These are phyloP conservation scores for Citrus glauca DNA, from an alignment of 345 rosid genomes.

Conservation along the genomic window DNA sequence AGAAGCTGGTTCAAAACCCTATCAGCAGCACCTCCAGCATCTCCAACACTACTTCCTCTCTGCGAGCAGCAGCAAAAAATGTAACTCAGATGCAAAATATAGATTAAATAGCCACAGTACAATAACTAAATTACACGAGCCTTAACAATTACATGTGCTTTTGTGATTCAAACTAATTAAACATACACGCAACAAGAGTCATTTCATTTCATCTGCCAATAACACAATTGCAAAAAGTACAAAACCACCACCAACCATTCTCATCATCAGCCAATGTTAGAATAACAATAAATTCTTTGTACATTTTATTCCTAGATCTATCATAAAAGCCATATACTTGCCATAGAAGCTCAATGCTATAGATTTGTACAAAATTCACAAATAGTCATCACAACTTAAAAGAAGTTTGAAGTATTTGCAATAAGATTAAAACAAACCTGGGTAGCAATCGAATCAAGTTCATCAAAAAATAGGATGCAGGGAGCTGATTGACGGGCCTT, in stretches of 20 bases:
- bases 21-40: conserved; percentile 98
- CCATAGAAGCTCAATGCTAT: background rate
- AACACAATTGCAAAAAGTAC: background rate
- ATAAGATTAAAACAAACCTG: conserved; percentile 43
- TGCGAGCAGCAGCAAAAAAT: conserved; percentile 20
- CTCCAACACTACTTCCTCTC: conserved; percentile 93
- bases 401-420: background rate
- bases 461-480: conserved; percentile 90
- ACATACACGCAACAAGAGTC: background rate
- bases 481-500: conserved; percentile 97
- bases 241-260: background rate
- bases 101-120: background rate
- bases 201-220: background rate
- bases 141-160: background rate
- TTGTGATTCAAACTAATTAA: background rate
- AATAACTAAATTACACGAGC: background rate
- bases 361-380: background rate
- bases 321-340: background rate
- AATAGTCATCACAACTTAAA: background rate
- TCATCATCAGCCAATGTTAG: background rate
- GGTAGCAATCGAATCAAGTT: conserved; percentile 95
- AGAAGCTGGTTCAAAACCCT: conserved; percentile 92
- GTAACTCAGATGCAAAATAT: background rate
- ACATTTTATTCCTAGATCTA: background rate
- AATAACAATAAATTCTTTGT: background rate